Percentiles rank a stretch among this genome's conserved stretches.
Conservation (phyloP, 1,284 basidiomycete species). For the Pseudozyma hubeiensis region DNA sequence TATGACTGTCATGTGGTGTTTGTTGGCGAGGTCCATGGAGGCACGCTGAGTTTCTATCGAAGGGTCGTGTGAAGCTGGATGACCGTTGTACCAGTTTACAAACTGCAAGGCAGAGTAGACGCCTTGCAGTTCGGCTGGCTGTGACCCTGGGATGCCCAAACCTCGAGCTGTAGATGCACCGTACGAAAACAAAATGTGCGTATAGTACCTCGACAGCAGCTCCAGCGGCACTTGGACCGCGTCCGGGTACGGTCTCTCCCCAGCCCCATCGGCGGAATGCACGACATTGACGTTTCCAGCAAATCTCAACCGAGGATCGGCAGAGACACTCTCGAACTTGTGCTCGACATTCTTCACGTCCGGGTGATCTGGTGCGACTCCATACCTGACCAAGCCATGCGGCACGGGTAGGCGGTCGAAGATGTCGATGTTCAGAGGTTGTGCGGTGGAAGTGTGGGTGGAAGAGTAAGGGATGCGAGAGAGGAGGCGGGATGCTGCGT, state of each 20-base stretch:
- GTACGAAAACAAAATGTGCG: conserved; percentile 83
- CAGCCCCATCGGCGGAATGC: conserved; percentile 13
- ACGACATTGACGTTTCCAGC: conserved; percentile 91
- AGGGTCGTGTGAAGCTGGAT: conserved; percentile 74
- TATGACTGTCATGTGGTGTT: conserved; percentile 81
- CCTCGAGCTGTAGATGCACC: conserved; percentile 77
- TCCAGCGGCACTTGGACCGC: conserved; percentile 74
- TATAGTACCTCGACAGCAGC: conserved; percentile 77
- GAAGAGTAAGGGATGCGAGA: conserved; percentile 31
- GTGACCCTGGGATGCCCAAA: conserved; percentile 70
- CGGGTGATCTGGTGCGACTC: conserved; percentile 97
- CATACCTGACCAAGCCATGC: conserved; percentile 93
- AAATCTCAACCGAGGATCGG: conserved; percentile 70
- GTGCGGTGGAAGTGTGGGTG: conserved; percentile 13
- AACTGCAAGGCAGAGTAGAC: conserved; percentile 84
- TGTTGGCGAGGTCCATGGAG: conserved; percentile 73
- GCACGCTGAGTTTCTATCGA: conserved; percentile 3
- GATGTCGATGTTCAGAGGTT: conserved; percentile 76
- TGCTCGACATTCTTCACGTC: conserved; percentile 99
- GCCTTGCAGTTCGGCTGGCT: conserved; percentile 71
- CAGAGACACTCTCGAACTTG: conserved; percentile 80
- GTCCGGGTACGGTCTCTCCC: conserved; percentile 70
- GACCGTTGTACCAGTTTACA: conserved; percentile 97
- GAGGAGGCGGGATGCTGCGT: conserved; percentile 75
- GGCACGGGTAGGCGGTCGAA: conserved; percentile 94